These are phyloP conservation scores for Vaccinium vitisidaea DNA, from an alignment of 148 eudicot genomes.

Conservation along the genomic window DNA sequence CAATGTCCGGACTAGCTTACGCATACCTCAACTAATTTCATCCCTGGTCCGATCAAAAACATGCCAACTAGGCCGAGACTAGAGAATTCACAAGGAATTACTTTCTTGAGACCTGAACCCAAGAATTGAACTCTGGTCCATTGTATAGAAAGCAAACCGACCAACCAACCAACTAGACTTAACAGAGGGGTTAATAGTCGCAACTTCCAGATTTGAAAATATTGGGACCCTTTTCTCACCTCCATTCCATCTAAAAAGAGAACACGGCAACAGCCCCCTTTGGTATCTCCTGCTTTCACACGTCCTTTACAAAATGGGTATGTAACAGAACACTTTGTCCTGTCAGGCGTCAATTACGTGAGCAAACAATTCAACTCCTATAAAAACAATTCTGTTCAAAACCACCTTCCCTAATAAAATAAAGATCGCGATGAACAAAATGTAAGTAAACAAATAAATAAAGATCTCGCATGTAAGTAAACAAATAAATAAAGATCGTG, in stretches of 20 bases:
- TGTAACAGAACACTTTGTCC: neutral
- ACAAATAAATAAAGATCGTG: neutral
- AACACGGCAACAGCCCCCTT: neutral
- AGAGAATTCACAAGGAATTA: no score
- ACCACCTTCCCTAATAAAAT: neutral
- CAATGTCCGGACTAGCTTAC: no score
- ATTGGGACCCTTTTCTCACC: neutral
- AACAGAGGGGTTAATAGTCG: neutral
- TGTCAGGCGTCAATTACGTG: neutral
- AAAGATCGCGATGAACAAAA: no score
- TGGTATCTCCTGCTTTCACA: constrained; percentile 3
- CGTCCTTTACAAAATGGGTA: neutral
- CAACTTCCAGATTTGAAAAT: neutral
- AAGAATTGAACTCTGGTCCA: no score
- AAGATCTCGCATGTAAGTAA: neutral
- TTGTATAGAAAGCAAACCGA: no score
- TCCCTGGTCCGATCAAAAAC: no score
- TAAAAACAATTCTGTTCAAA: neutral
- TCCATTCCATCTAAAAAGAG: neutral
- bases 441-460: neutral
- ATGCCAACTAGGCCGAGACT: no score
- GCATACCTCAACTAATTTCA: no score
- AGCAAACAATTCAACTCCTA: neutral
- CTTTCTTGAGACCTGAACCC: no score
- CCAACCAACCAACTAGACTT: no score